These are phyloP conservation scores for Aureobasidium namibiae DNA, from an alignment of 2,329 filamentous ascomycete genomes.

Conservation along the genomic window DNA sequence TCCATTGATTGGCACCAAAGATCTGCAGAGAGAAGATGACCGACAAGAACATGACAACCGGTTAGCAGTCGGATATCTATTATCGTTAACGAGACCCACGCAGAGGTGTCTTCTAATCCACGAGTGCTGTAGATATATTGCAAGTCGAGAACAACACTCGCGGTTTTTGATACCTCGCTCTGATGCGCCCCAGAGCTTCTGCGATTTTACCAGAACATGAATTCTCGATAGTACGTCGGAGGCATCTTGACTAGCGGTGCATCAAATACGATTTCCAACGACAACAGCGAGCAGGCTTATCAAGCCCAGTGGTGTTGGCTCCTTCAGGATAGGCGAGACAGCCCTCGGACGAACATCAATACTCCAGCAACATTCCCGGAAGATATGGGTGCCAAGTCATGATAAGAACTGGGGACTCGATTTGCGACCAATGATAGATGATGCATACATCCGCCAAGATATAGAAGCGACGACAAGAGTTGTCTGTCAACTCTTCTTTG, in stretches of 20 bases:
- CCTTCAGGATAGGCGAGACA: not conserved
- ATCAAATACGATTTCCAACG: not conserved
- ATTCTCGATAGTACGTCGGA: too few species aligned
- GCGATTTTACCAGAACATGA: too few species aligned
- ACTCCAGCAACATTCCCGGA: not conserved
- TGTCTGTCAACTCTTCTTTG: not conserved
- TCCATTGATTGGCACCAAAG: not conserved
- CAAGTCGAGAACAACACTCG: not conserved
- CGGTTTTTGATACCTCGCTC: too few species aligned
- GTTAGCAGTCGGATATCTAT: not conserved
- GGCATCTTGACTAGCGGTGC: not conserved
- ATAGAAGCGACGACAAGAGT: not conserved
- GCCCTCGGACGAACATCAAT: not conserved
- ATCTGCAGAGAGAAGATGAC: not conserved
- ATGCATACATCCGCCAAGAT: not conserved
- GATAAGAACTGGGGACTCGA: not conserved
- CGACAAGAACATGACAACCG: not conserved
- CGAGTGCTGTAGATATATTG: not conserved
- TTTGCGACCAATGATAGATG: not conserved
- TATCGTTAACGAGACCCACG: not conserved
- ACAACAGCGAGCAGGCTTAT: not conserved
- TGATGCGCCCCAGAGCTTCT: too few species aligned
- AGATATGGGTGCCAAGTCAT: not conserved
- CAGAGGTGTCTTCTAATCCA: too few species aligned
- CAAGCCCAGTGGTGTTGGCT: not conserved